Evolutionary conservation across 257 asterid species (phyloP).

Genomic region (Fraxinus americana): DNA sequence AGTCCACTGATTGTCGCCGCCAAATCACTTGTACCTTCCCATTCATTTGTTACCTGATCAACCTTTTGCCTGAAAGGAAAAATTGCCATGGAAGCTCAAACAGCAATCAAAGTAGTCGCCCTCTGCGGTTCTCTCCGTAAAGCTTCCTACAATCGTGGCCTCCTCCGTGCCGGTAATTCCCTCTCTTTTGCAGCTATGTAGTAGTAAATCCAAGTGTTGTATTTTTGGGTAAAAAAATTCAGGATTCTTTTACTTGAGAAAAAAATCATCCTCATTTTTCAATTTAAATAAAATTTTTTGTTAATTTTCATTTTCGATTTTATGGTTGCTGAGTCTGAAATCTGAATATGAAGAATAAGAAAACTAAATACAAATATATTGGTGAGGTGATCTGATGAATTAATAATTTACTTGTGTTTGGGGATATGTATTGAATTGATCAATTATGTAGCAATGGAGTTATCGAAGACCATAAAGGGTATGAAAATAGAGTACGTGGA

Average conservation of each 20-base stretch:
- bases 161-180: slow-evolving; percentile 63
- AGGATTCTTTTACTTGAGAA: neutral
- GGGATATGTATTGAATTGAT: neutral
- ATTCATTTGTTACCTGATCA: neutral
- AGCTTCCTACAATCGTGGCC: slow-evolving; percentile 60
- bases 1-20: neutral
- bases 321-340: neutral
- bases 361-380: neutral
- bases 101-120: slow-evolving; percentile 58
- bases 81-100: slow-evolving; percentile 27
- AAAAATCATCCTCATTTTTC: neutral
- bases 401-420: neutral
- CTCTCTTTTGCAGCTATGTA: neutral
- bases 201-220: neutral
- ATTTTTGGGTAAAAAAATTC: neutral
- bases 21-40: neutral
- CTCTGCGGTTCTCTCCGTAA: slow-evolving; percentile 71
- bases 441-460: slow-evolving; percentile 50
- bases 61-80: neutral
- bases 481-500: slow-evolving; percentile 74
- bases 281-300: neutral
- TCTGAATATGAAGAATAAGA: neutral
- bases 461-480: slow-evolving; percentile 61
- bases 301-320: neutral
- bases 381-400: neutral